These are phyloP conservation scores for Poteriospumella lacustris DNA, from an alignment of 108 stramenopile species.

Conservation along the genomic window DNA sequence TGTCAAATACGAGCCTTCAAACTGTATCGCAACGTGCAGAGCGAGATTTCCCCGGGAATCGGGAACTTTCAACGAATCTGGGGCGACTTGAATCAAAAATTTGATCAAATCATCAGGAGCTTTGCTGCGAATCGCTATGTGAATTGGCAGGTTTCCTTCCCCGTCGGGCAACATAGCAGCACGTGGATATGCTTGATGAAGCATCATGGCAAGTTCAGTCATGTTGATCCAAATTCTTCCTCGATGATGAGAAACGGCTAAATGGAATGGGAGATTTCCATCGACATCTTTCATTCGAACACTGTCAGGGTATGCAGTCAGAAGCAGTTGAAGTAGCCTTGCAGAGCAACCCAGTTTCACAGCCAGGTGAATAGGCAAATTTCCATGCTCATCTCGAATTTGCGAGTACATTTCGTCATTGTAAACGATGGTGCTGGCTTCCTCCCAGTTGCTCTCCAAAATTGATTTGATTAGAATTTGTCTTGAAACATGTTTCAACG, in stretches of 20 bases:
- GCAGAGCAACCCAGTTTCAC: background rate
- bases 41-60: background rate
- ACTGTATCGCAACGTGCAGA: background rate
- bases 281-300: background rate
- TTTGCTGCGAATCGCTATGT: background rate
- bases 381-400: background rate
- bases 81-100: background rate
- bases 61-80: no score
- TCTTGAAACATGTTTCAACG: background rate
- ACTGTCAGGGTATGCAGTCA: background rate
- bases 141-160: background rate
- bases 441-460: background rate
- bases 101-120: background rate
- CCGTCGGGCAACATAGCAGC: background rate
- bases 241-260: background rate
- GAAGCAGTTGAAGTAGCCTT: background rate
- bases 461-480: background rate
- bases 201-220: background rate
- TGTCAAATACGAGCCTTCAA: background rate
- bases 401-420: background rate
- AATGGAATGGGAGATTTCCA: background rate
- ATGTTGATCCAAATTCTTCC: background rate
- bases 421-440: background rate
- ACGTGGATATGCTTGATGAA: background rate
- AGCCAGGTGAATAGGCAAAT: conserved; percentile 1